Conservation (phyloP, 345 rosid genomes). For the Camelina laxa region DNA sequence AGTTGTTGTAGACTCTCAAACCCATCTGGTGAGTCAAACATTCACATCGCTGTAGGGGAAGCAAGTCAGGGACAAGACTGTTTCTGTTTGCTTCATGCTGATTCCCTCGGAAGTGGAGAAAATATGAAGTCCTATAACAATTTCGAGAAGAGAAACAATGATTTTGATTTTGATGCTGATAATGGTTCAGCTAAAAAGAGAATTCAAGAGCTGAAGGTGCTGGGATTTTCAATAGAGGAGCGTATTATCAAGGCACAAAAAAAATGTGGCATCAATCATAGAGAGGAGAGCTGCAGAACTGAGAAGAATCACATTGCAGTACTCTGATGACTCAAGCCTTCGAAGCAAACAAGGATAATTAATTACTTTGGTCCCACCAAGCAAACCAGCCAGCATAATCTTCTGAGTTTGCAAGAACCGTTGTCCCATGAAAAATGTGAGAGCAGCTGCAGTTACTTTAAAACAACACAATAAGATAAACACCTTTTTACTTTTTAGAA, state of each 20-base stretch:
- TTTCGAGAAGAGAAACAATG: background rate
- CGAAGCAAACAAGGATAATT: too few relatives aligned
- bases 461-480: too few relatives aligned
- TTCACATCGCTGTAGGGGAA: background rate
- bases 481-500: too few relatives aligned
- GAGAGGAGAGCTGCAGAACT: background rate
- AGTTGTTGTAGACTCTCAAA: too few relatives aligned
- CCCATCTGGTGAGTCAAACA: slow-evolving; percentile 8
- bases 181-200: background rate
- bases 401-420: too few relatives aligned
- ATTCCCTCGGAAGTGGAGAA: background rate
- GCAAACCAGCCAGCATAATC: too few relatives aligned
- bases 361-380: too few relatives aligned
- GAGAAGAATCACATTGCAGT: too few relatives aligned
- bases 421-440: too few relatives aligned
- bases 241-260: background rate
- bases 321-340: too few relatives aligned
- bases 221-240: background rate
- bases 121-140: background rate
- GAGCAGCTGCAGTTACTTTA: too few relatives aligned
- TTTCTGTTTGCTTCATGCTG: slow-evolving; percentile 5
- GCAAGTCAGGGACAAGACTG: background rate
- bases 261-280: slow-evolving; percentile 15
- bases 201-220: background rate
- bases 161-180: background rate